Evolutionary conservation across 768 basidiomycete species (phyloP).

Genomic region (Tremella fuciformis): DNA sequence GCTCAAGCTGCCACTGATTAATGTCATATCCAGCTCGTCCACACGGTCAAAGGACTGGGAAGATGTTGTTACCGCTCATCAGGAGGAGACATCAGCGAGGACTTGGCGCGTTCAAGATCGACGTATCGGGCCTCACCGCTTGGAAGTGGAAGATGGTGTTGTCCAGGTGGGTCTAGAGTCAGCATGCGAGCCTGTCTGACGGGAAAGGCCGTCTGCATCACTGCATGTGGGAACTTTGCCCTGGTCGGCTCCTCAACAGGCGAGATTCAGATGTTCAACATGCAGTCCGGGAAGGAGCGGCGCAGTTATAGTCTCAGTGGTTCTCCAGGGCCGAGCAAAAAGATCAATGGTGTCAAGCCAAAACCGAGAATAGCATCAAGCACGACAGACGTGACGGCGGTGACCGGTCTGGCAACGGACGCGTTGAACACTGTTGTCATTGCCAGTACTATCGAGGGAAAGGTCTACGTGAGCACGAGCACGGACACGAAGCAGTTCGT

Average conservation of each 20-base stretch:
- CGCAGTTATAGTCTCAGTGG: slow-evolving; percentile 65
- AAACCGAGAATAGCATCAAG: slow-evolving; percentile 24
- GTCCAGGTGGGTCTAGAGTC: slow-evolving; percentile 62
- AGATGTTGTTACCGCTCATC: slow-evolving; percentile 86
- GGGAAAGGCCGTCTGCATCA: slow-evolving; percentile 68
- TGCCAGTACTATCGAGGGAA: slow-evolving; percentile 83
- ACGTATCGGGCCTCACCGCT: slow-evolving; percentile 69
- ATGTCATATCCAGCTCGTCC: slow-evolving; percentile 71
- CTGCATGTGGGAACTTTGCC: slow-evolving; percentile 94
- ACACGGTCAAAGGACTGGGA: slow-evolving; percentile 94
- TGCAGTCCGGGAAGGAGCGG: slow-evolving; percentile 87
- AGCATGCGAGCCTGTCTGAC: background rate
- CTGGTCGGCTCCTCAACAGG: slow-evolving; percentile 74
- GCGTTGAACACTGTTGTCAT: slow-evolving; percentile 76
- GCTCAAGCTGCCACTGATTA: slow-evolving; percentile 79
- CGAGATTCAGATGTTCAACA: slow-evolving; percentile 83
- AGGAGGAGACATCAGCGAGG: slow-evolving; percentile 74
- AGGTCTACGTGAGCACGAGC: slow-evolving; percentile 67
- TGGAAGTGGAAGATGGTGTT: slow-evolving; percentile 63
- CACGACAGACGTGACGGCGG: slow-evolving; percentile 53
- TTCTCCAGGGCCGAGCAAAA: slow-evolving; percentile 35
- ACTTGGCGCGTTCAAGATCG: slow-evolving; percentile 87
- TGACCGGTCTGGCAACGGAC: slow-evolving; percentile 83
- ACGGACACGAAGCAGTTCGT: background rate
- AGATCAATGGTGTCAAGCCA: slow-evolving; percentile 13